Conservation (phyloP, 257 asterid species). For the Primulina eburnea region DNA sequence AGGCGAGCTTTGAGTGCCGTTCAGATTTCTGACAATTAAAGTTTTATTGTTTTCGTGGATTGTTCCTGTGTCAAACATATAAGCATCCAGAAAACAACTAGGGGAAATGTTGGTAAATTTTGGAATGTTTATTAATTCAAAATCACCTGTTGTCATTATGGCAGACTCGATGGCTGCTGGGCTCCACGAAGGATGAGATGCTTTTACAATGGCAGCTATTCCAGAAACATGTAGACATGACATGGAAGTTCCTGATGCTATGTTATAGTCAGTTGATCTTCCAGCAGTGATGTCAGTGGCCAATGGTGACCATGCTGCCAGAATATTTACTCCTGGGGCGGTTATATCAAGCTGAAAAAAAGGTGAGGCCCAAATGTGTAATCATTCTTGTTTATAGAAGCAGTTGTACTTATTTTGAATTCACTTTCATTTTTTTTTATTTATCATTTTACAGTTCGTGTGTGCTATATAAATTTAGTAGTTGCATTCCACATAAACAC, state of each 20-base stretch:
- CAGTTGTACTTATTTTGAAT: no score
- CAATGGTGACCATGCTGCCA: conserved; percentile 68
- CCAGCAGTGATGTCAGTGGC: conserved; percentile 39
- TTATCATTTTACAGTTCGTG: no score
- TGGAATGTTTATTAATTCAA: neutral
- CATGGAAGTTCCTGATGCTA: conserved; percentile 65
- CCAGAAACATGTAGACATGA: conserved; percentile 43
- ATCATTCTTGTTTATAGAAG: no score
- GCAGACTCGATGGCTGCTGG: conserved; percentile 67
- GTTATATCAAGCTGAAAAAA: conserved; percentile 57
- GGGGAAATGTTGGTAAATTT: neutral
- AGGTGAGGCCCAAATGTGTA: neutral
- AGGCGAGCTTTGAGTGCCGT: conserved; percentile 39
- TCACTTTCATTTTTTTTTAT: no score
- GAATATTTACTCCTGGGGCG: conserved; percentile 58
- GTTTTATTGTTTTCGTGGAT: conserved; percentile 40
- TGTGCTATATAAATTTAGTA: no score
- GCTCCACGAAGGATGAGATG: conserved; percentile 57
- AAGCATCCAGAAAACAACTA: neutral
- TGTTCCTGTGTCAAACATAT: conserved; percentile 29
- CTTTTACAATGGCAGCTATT: conserved; percentile 51
- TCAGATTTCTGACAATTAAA: conserved; percentile 44
- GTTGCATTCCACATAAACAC: conserved; percentile 2
- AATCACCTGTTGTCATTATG: conserved; percentile 63
- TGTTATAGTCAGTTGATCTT: conserved; percentile 40